Conservation (phyloP, 768 basidiomycete species). For the Pleurotus djamor region DNA sequence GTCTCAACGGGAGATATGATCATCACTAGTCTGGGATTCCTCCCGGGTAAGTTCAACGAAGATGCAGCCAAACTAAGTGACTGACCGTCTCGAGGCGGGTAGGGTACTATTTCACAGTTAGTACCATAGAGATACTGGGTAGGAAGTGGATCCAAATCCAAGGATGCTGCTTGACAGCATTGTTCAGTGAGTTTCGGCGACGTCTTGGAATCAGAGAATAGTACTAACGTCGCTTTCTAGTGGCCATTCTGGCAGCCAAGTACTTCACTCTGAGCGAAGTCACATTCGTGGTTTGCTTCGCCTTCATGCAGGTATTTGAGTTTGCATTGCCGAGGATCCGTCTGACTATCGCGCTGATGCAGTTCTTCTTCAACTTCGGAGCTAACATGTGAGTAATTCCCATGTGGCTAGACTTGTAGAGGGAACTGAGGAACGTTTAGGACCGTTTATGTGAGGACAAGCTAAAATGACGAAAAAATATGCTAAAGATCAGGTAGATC, state of each 20-base stretch:
- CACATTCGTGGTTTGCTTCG: conserved; percentile 70
- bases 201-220: too few relatives aligned
- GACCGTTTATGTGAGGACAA: not conserved
- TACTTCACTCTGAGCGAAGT: conserved; percentile 54
- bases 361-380: conserved; percentile 82
- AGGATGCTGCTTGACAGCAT: conserved; percentile 65
- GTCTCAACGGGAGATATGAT: conserved; percentile 68
- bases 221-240: conserved; percentile 22
- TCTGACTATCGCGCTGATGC: not conserved
- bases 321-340: not conserved
- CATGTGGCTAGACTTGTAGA: not conserved
- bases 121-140: conserved; percentile 71
- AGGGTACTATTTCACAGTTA: conserved; percentile 69
- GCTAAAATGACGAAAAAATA: not conserved
- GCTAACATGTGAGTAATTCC: conserved; percentile 47
- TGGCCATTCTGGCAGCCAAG: conserved; percentile 65
- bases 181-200: conserved; percentile 48
- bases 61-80: not conserved
- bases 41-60: conserved; percentile 48
- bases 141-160: conserved; percentile 75
- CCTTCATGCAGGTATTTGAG: conserved; percentile 54
- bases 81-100: not conserved
- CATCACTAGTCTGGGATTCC: conserved; percentile 73
- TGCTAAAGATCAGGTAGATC: not conserved
- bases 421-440: not conserved